Percentiles rank a stretch among this genome's conserved stretches.
phyloP scores from a whole-genome alignment of 148 eudicot genomes.

The Fagopyrum homotropicum region DNA sequence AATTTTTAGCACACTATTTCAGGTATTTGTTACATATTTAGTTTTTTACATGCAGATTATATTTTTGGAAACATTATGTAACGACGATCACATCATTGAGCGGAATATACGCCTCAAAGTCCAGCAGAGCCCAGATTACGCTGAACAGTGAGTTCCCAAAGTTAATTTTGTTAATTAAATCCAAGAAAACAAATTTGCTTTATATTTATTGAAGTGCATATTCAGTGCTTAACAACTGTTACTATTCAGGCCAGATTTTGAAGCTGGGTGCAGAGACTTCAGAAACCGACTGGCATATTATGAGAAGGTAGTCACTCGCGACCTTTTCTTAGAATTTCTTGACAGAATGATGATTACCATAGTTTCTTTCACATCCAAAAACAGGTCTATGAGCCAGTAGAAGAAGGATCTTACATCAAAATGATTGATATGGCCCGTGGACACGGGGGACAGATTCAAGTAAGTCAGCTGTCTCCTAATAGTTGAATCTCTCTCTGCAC shows the following conservation, averaged over 20 bases:
- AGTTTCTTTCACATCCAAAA: conserved; percentile 12
- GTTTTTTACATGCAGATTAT: conserved; percentile 56
- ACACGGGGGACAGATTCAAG: conserved; percentile 97
- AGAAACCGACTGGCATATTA: conserved; percentile 79
- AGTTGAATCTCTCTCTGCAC: not conserved
- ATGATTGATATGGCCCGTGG: conserved; percentile 97
- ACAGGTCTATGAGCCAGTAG: conserved; percentile 93
- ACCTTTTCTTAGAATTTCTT: conserved; percentile 11
- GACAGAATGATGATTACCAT: not conserved
- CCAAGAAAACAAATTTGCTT: not conserved
- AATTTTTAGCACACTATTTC: not conserved
- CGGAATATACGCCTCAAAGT: conserved; percentile 95
- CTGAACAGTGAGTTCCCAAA: conserved; percentile 66
- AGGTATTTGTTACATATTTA: not conserved
- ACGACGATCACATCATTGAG: conserved; percentile 72
- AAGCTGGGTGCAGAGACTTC: conserved; percentile 94
- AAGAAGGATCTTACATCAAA: conserved; percentile 97
- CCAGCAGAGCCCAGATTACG: conserved; percentile 99
- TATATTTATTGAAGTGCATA: not conserved
- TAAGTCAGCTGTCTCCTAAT: conserved; percentile 21
- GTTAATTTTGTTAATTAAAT: not conserved
- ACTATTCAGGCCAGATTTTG: conserved; percentile 81
- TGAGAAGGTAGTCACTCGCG: conserved; percentile 54
- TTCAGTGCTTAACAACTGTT: conserved; percentile 16
- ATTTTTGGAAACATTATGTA: conserved; percentile 88